Evolutionary conservation across 2,329 filamentous ascomycete genomes (phyloP), one percentile per base, ranked within the genome.

Genomic region (Phaeosphaeria sp.): DNA sequence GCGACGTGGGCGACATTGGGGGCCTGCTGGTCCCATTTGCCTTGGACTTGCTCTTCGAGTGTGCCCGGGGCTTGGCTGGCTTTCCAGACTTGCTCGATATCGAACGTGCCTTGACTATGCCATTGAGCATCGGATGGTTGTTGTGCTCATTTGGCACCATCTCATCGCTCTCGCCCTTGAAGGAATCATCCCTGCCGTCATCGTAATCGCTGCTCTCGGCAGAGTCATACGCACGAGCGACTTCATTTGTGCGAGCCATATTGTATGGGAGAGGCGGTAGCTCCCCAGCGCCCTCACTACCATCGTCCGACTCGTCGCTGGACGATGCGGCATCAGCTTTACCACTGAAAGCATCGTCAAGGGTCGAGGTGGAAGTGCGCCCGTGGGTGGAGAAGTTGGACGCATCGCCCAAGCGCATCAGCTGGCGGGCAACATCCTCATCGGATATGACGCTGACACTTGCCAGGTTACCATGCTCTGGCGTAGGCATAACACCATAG

Each of bases 361-460:
- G 82, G 6, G 94, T 97, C 0, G 94, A 97, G 6, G 93, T 92
- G 9, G 94, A 97, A 2, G 92, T 96, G 66, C 94, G 90, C 54
- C 93, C 93, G 71, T 97, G 92, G 1, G 71, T 73, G 7, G 93
- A 96, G 72, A 96, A 90, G 75, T 96, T 96, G 55, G 93, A 95
- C 68, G 93, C 92, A 75, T 97, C 93, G 46, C 95, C 93, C 54
- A 99, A 86, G 67, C 94, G 90, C 89, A 99, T 98, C 71, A 99
- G 84, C 80, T 98, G 95, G 74, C 97, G 89, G 56, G 95, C 95
- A 61, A 98, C 95, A 78, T 99, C 95, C 78, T 99, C 95, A 75
- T 99, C 95, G 15, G 94, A 98, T 77, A 99, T 94, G 77, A 92
- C 96, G 79, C 94, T 98, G 48, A 65, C 64, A 39, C 73, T 75